These are phyloP conservation scores for Bretschneidera sinensis DNA, from an alignment of 345 rosid genomes.

Conservation along the genomic window DNA sequence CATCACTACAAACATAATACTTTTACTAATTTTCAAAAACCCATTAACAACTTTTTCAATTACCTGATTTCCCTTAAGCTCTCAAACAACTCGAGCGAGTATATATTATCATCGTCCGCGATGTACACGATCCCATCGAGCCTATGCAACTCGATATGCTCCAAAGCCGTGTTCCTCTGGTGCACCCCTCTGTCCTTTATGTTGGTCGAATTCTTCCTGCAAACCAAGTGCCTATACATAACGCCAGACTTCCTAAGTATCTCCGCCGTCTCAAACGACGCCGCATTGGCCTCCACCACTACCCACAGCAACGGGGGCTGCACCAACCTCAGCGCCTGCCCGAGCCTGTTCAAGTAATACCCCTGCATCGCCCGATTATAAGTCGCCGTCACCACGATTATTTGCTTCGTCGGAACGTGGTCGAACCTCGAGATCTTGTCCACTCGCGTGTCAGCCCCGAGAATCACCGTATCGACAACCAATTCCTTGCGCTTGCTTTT, in stretches of 20 bases:
- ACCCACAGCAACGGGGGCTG: conserved; percentile 84
- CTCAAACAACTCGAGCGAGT: conserved; percentile 70
- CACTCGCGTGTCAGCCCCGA: conserved; percentile 21
- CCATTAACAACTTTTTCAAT: neutral
- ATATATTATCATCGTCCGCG: conserved; percentile 78
- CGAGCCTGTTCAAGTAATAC: conserved; percentile 65
- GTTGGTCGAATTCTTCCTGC: conserved; percentile 41
- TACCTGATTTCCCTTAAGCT: conserved; percentile 68
- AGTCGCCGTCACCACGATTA: conserved; percentile 85
- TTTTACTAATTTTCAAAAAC: neutral
- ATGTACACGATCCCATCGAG: conserved; percentile 84
- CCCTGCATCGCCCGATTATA: conserved; percentile 77
- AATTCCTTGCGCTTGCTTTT: conserved; percentile 20
- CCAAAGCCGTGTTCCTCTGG: conserved; percentile 74
- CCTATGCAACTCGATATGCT: conserved; percentile 69
- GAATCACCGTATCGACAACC: conserved; percentile 30
- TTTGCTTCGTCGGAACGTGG: conserved; percentile 50
- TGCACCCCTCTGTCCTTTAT: conserved; percentile 71
- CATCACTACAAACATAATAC: no score
- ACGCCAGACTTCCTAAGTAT: conserved; percentile 77
- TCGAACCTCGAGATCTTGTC: conserved; percentile 21
- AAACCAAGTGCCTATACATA: conserved; percentile 80
- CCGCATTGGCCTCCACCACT: conserved; percentile 70
- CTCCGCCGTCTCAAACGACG: conserved; percentile 77
- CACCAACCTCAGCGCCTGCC: conserved; percentile 72